Conservation (phyloP, 129 eudicot genomes). For the Tanacetum coccineum region DNA sequence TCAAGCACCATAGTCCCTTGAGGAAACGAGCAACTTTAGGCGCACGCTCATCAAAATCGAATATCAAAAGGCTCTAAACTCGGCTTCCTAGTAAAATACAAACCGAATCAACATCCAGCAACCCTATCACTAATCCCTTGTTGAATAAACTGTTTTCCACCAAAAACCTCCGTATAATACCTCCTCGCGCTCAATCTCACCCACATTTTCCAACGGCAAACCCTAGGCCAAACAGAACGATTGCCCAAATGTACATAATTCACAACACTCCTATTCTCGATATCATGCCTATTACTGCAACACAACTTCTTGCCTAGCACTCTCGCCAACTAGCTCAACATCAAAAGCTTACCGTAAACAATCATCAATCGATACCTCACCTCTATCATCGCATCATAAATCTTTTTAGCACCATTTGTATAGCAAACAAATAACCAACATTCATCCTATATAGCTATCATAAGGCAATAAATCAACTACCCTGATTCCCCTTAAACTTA, state of each 20-base stretch:
- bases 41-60: constrained; percentile 71
- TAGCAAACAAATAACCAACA: constrained; percentile 93
- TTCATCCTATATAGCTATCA: constrained; percentile 75
- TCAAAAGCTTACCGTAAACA: constrained; percentile 95
- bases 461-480: constrained; percentile 85
- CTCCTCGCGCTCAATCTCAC: constrained; percentile 79
- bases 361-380: constrained; percentile 79
- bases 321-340: constrained; percentile 83
- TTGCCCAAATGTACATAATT: constrained; percentile 95
- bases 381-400: constrained; percentile 91
- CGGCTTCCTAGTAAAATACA: constrained; percentile 80
- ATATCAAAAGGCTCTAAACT: constrained; percentile 72
- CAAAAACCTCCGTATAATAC: constrained; percentile 81
- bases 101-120: constrained; percentile 95
- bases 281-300: constrained; percentile 86
- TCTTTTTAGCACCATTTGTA: constrained; percentile 92
- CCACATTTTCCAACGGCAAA: constrained; percentile 87
- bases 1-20: constrained; percentile 89
- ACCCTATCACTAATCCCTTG: constrained; percentile 89
- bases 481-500: constrained; percentile 68
- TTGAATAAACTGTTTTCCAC: constrained; percentile 87
- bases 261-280: constrained; percentile 75
- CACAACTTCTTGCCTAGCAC: constrained; percentile 87
- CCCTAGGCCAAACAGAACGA: constrained; percentile 97
- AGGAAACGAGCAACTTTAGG: constrained; percentile 93